Percentiles rank a stretch among this genome's conserved stretches.
These are phyloP conservation scores for Penicillium sp. DNA, from an alignment of 2,329 filamentous ascomycete species.

Conservation along the genomic window DNA sequence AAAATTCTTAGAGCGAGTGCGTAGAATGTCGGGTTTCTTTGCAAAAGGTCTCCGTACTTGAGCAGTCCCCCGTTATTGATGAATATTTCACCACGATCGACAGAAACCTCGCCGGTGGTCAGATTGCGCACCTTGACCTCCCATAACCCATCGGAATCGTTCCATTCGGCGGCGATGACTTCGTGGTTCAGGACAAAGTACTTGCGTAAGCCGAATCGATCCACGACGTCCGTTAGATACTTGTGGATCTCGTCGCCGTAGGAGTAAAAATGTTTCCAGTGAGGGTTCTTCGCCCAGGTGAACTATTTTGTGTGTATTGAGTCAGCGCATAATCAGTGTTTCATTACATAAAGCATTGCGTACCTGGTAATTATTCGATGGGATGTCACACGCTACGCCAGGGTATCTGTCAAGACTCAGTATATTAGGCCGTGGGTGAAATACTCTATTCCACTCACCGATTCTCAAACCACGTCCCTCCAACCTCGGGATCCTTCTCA, in stretches of 20 bases:
- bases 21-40: too few relatives aligned
- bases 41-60: neutral
- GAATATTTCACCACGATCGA: neutral
- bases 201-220: conserved; percentile 6
- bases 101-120: neutral
- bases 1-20: too few relatives aligned
- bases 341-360: too few relatives aligned
- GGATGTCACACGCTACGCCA: conserved; percentile 10
- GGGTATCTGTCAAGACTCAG: neutral
- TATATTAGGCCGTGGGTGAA: too few relatives aligned
- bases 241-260: conserved; percentile 6
- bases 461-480: conserved; percentile 1
- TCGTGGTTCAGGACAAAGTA: conserved; percentile 8
- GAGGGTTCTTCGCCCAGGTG: conserved; percentile 13
- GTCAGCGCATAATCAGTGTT: too few relatives aligned
- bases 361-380: conserved; percentile 9
- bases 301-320: neutral
- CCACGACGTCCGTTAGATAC: conserved; percentile 15
- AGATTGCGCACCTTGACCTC: neutral
- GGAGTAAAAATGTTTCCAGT: conserved; percentile 17
- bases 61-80: neutral
- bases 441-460: neutral
- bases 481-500: neutral
- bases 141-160: neutral
- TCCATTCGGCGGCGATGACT: conserved; percentile 11